Conservation (phyloP, 768 basidiomycete genomes). For the Tephrocybe rancida region DNA sequence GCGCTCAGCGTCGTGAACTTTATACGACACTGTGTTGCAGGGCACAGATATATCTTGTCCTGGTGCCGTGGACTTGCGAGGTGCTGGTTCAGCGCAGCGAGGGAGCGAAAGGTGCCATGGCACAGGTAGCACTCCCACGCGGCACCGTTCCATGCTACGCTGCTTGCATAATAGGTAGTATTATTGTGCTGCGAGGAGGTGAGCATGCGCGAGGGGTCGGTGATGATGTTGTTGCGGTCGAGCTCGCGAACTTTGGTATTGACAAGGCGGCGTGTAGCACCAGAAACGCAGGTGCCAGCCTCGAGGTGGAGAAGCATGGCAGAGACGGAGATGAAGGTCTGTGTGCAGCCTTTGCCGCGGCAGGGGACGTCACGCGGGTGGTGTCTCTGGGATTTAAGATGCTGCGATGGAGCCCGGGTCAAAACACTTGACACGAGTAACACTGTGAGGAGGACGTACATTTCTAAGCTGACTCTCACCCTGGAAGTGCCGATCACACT, state of each 20-base stretch:
- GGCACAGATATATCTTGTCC: slow-evolving; percentile 57
- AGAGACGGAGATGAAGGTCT: slow-evolving; percentile 51
- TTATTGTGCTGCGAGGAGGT: slow-evolving; percentile 15
- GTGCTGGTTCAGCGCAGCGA: slow-evolving; percentile 59
- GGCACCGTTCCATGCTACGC: slow-evolving; percentile 43
- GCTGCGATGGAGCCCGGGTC: no score
- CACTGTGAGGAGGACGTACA: slow-evolving; percentile 17
- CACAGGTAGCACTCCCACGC: slow-evolving; percentile 71
- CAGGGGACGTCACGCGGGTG: slow-evolving; percentile 35
- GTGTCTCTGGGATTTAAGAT: slow-evolving; percentile 58
- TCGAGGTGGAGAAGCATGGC: slow-evolving; percentile 68
- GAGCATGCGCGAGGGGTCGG: slow-evolving; percentile 55
- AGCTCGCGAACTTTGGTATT: slow-evolving; percentile 41
- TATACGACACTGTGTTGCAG: slow-evolving; percentile 40
- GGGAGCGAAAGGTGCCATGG: slow-evolving; percentile 38
- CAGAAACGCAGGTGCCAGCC: slow-evolving; percentile 55
- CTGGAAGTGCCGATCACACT: slow-evolving; percentile 46
- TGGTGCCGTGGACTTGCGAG: slow-evolving; percentile 63
- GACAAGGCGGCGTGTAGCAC: slow-evolving; percentile 40
- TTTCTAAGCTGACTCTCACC: slow-evolving; percentile 36
- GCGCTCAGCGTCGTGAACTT: slow-evolving; percentile 57
- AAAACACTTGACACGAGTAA: no score
- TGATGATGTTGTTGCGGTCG: slow-evolving; percentile 54
- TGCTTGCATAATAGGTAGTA: slow-evolving; percentile 31
- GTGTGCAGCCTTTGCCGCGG: slow-evolving; percentile 44